Percentiles rank a stretch among this genome's conserved stretches.
phyloP scores from a whole-genome alignment of 495 filamentous ascomycete species.

The Rusavskia elegans region DNA sequence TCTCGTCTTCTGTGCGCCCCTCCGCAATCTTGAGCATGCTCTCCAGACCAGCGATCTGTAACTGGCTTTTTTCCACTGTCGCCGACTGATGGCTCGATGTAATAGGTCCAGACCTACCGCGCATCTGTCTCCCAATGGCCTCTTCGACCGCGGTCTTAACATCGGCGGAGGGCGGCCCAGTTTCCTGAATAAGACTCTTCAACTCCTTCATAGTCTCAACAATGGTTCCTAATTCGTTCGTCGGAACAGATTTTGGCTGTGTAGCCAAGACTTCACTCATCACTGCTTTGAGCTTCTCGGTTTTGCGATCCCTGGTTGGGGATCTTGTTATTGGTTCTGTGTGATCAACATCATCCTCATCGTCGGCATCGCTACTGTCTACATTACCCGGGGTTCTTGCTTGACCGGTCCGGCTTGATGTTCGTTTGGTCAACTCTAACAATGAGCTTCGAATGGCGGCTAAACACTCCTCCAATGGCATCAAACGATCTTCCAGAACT shows the following conservation, averaged over 20 bases:
- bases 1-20: slow-evolving; percentile 40
- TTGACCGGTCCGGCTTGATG: slow-evolving; percentile 23
- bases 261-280: slow-evolving; percentile 64
- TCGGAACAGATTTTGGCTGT: slow-evolving; percentile 30
- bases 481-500: slow-evolving; percentile 58
- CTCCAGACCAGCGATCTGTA: slow-evolving; percentile 37
- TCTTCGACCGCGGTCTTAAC: slow-evolving; percentile 33
- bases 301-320: slow-evolving; percentile 53
- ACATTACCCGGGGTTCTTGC: slow-evolving; percentile 46
- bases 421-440: slow-evolving; percentile 27
- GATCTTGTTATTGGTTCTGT: slow-evolving; percentile 15
- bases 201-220: slow-evolving; percentile 43
- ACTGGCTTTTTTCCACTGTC: slow-evolving; percentile 33
- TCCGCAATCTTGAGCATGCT: slow-evolving; percentile 35
- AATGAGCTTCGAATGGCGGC: slow-evolving; percentile 56
- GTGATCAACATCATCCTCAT: slow-evolving; percentile 68
- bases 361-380: slow-evolving; percentile 80
- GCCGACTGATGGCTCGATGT: slow-evolving; percentile 14
- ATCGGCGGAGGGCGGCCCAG: slow-evolving; percentile 9
- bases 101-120: slow-evolving; percentile 12
- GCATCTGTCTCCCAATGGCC: slow-evolving; percentile 23
- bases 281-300: slow-evolving; percentile 68
- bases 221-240: slow-evolving; percentile 32
- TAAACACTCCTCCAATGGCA: slow-evolving; percentile 65
- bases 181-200: slow-evolving; percentile 25